phyloP scores from a whole-genome alignment of 2,329 filamentous ascomycete species.

The Epichloe gansuensis region DNA sequence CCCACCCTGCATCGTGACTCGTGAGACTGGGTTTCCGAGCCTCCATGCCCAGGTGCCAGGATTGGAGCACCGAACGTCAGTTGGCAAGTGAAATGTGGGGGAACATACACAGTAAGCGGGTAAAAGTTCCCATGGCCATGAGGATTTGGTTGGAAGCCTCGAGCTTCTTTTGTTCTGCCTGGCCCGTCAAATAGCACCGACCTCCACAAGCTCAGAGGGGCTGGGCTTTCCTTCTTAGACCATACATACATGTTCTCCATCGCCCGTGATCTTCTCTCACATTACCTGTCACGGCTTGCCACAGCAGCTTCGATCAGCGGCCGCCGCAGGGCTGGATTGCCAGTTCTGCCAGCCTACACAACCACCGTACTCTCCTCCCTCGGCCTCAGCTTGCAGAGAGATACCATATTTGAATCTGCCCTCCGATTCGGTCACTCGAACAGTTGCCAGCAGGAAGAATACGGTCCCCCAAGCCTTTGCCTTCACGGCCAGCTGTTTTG shows the following conservation, averaged over 20 bases:
- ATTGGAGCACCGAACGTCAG: slow-evolving; percentile 1
- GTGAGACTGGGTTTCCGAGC: slow-evolving; percentile 3
- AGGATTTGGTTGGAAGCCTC: neutral
- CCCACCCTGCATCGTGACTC: slow-evolving; percentile 3
- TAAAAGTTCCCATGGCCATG: slow-evolving; percentile 1
- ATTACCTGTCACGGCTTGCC: slow-evolving; percentile 14
- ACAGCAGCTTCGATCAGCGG: slow-evolving; percentile 17
- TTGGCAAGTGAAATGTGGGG: slow-evolving; percentile 1
- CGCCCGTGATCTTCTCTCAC: slow-evolving; percentile 12
- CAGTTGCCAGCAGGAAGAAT: neutral
- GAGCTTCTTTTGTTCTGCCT: slow-evolving; percentile 7
- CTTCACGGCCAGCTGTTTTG: neutral
- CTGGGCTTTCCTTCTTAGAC: slow-evolving; percentile 8
- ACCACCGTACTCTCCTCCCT: neutral
- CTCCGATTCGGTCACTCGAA: neutral
- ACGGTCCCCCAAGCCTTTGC: neutral
- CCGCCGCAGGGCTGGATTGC: slow-evolving; percentile 13
- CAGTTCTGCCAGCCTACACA: neutral
- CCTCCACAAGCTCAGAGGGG: slow-evolving; percentile 17
- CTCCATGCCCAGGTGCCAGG: neutral
- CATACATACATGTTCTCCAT: slow-evolving; percentile 9
- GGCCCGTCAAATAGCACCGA: slow-evolving; percentile 17
- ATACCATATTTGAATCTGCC: neutral
- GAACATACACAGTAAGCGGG: slow-evolving; percentile 1
- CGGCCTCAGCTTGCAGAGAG: slow-evolving; percentile 4